Percentiles rank a stretch among this genome's conserved stretches.
These are phyloP conservation scores for Collybiopsis confluens DNA, from an alignment of 768 basidiomycete species.

Conservation along the genomic window DNA sequence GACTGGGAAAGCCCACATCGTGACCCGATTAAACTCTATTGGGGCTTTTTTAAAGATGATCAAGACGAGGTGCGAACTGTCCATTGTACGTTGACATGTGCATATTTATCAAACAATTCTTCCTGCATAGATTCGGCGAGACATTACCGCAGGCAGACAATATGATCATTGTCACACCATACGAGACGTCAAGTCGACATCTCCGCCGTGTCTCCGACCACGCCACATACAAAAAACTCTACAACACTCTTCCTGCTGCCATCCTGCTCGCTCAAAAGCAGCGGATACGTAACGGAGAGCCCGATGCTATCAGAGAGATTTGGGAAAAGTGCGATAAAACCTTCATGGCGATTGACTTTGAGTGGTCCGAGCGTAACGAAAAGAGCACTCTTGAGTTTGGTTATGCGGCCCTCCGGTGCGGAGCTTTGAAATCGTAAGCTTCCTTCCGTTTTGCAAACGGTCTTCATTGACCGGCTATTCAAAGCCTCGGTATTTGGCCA, in stretches of 20 bases:
- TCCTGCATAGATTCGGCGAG: conserved; percentile 62
- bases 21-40: conserved; percentile 68
- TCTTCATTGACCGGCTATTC: not conserved
- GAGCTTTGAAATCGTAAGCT: conserved; percentile 64
- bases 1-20: conserved; percentile 74
- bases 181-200: conserved; percentile 65
- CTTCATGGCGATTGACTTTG: conserved; percentile 71
- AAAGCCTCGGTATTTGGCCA: conserved; percentile 72
- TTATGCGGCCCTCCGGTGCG: conserved; percentile 75
- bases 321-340: conserved; percentile 73
- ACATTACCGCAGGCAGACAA: conserved; percentile 69
- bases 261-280: conserved; percentile 60
- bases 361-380: conserved; percentile 70
- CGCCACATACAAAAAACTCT: conserved; percentile 61
- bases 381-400: conserved; percentile 75
- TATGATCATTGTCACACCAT: conserved; percentile 62
- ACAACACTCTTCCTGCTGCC: conserved; percentile 68
- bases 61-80: conserved; percentile 55
- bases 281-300: conserved; percentile 64
- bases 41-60: conserved; percentile 82
- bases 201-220: conserved; percentile 69
- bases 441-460: not conserved
- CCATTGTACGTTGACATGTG: not conserved
- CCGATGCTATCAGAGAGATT: conserved; percentile 56
- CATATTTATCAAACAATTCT: not conserved